A percentile compares a stretch with the other conserved stretches of the same genome.
phyloP scores from a whole-genome alignment of 768 basidiomycete genomes.

The Boletus barrowsii region DNA sequence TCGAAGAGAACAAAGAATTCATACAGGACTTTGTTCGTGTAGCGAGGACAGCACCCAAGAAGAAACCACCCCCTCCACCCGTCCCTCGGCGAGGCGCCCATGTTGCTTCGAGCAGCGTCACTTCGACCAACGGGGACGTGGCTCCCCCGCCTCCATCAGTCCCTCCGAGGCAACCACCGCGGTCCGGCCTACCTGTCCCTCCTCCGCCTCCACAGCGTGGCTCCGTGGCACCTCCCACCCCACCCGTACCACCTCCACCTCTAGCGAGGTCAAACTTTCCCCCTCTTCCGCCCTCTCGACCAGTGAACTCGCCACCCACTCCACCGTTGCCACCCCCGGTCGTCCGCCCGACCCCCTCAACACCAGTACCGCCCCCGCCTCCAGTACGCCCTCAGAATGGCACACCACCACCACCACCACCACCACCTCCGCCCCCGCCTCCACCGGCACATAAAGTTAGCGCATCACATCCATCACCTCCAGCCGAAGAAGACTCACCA shows the following conservation, averaged over 20 bases:
- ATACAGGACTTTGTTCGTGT: slow-evolving; percentile 77
- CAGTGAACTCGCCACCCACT: slow-evolving; percentile 32
- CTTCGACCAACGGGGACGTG: slow-evolving; percentile 20
- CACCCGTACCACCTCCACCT: slow-evolving; percentile 28
- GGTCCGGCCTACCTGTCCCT: slow-evolving; percentile 1
- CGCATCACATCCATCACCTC: slow-evolving; percentile 38
- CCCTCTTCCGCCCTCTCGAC: slow-evolving; percentile 37
- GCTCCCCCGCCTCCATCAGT: slow-evolving; percentile 33
- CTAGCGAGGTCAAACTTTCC: slow-evolving; percentile 29
- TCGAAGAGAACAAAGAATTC: slow-evolving; percentile 80
- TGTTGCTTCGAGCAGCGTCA: slow-evolving; percentile 20
- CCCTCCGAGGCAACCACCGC: slow-evolving; percentile 33
- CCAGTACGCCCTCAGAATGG: slow-evolving; percentile 21
- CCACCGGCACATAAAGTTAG: slow-evolving; percentile 26
- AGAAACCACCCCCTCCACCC: slow-evolving; percentile 31
- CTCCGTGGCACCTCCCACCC: slow-evolving; percentile 25
- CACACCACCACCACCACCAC: slow-evolving; percentile 38
- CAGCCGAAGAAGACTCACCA: slow-evolving; percentile 22
- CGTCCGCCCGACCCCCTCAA: slow-evolving; percentile 26
- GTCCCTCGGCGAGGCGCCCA: slow-evolving; percentile 33
- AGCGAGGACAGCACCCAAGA: slow-evolving; percentile 38
- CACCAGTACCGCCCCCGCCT: slow-evolving; percentile 29
- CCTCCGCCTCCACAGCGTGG: slow-evolving; percentile 27
- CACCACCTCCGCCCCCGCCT: slow-evolving; percentile 39
- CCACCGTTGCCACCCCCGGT: slow-evolving; percentile 25